Conservation (phyloP, 306 rosid species). For the Vicia faba region DNA sequence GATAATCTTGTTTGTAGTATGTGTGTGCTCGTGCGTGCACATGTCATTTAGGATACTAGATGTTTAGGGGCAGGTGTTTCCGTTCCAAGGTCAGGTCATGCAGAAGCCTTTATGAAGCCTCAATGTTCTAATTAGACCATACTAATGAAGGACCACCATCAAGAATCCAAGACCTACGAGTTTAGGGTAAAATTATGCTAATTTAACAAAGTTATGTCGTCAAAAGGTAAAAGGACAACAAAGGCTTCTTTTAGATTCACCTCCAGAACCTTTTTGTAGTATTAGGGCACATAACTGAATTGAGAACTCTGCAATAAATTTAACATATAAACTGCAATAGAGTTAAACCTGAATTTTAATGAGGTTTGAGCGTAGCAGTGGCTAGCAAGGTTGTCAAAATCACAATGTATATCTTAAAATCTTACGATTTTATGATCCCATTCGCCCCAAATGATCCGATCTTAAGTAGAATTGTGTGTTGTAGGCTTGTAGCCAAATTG, state of each 20-base stretch:
- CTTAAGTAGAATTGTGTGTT: too few relatives aligned
- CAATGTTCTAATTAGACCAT: not conserved
- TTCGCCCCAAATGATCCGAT: too few relatives aligned
- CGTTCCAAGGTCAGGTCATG: not conserved
- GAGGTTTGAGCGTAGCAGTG: not conserved
- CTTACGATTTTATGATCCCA: too few relatives aligned
- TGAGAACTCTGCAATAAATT: not conserved
- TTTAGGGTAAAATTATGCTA: constrained; percentile 6
- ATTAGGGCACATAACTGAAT: not conserved
- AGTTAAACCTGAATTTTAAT: too few relatives aligned
- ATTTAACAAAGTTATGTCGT: constrained; percentile 3
- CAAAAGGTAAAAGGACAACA: constrained; percentile 8
- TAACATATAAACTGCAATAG: not conserved
- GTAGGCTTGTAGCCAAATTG: too few relatives aligned
- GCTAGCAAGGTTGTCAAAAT: not conserved
- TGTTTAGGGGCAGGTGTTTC: not conserved
- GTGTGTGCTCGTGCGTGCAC: not conserved
- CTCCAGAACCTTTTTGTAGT: not conserved
- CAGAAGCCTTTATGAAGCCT: constrained; percentile 15
- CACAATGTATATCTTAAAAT: too few relatives aligned
- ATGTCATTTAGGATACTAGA: constrained; percentile 14
- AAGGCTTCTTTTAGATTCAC: not conserved
- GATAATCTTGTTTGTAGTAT: constrained; percentile 17
- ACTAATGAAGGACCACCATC: constrained; percentile 6
- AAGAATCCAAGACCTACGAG: not conserved